Evolutionary conservation across 2,329 filamentous ascomycete species (phyloP).

Genomic region (Aureobasidium vineae): DNA sequence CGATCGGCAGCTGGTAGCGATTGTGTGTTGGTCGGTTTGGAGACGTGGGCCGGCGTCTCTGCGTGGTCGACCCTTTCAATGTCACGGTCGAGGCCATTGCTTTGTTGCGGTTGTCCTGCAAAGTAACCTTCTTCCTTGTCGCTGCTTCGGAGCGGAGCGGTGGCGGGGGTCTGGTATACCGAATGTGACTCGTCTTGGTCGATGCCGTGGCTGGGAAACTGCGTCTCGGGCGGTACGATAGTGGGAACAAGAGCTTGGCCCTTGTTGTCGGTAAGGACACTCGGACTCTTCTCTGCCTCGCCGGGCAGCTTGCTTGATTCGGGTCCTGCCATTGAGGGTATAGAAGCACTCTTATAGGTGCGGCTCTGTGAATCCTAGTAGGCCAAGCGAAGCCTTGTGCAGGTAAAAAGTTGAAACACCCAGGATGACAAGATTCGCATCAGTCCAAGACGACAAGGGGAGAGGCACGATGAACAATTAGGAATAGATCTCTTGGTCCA

Average conservation of each 20-base stretch:
- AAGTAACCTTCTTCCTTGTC: slow-evolving; percentile 5
- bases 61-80: slow-evolving; percentile 15
- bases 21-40: slow-evolving; percentile 5
- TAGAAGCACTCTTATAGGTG: not conserved
- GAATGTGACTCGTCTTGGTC: not conserved
- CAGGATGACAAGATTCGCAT: not conserved
- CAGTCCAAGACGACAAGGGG: not conserved
- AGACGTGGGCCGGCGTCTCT: not conserved
- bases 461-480: not conserved
- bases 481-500: not conserved
- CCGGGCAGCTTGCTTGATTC: not conserved
- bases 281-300: not conserved
- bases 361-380: not conserved
- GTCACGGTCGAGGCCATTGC: not conserved
- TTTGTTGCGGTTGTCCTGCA: not conserved
- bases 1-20: not conserved
- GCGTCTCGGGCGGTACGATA: slow-evolving; percentile 22
- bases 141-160: not conserved
- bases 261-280: slow-evolving; percentile 12
- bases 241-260: slow-evolving; percentile 14
- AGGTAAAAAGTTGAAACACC: not conserved
- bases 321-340: not conserved
- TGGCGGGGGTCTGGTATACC: not conserved
- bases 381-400: not conserved
- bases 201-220: slow-evolving; percentile 8